Base-by-base conservation (phyloP, 345 rosid genomes). In the Barbarea vulgaris region DNA sequence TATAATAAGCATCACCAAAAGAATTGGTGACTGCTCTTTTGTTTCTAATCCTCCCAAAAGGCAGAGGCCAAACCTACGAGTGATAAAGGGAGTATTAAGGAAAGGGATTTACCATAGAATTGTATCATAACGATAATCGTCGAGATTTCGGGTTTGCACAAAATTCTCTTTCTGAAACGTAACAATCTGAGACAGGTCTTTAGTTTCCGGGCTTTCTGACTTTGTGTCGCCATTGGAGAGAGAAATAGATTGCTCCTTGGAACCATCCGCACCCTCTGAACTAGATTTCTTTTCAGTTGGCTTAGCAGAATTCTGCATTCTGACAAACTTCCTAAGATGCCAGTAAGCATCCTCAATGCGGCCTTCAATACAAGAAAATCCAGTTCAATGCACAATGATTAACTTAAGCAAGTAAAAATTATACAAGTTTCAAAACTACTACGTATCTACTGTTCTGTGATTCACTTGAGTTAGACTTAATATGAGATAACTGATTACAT, bases 151-250 rank as follows among this genome's bases (percentile, higher is more conserved):
- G 67, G 86, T 81, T 7, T 72, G 76, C 60, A 88, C 93, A 70
- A 95, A 87, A 82, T 95, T 92, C 81, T 92, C 98, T 71, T 80
- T 82, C 69, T 52, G 83, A 73, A 95, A 95, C 17, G 94, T 87
- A 41, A 95, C 94, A 28, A 86, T 63, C 65, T 83, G 80, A 70
- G 58, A 78, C 53, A 95, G 81, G 79, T 83, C 81, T 75, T 77
- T 82, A 61, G 76, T 76, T 70, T 67, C 69, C 22, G 74, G 41
- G 66, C 4, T 64, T 9, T 74, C 79, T 67, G 56, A 15, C 25
- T 50, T 70, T 62, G 68, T 12, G 22, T 79, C 85, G 53, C 28
- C 81, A 42, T 48, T 72, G n/a, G 73, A 65, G 12, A 63, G 67
- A 52, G 70, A 36, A 52, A 24, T 19, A 69, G 61, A 48, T 56